Evolutionary conservation across 306 rosid species (phyloP).

Genomic region (Fragaria ananassa): DNA sequence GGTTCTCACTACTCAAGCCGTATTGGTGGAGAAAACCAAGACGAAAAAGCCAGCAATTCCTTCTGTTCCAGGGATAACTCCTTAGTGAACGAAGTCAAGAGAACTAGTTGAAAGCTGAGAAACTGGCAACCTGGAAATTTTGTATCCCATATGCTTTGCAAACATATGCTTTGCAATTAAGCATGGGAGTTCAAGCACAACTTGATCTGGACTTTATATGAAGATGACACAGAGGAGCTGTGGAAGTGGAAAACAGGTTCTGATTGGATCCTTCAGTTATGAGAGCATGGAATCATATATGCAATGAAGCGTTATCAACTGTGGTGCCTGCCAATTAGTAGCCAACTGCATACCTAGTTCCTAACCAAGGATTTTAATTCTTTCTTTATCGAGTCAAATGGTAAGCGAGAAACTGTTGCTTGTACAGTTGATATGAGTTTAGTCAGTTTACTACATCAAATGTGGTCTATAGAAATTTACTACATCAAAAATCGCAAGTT

Average conservation of each 20-base stretch:
- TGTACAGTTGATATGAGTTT: neutral
- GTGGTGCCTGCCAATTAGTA: neutral
- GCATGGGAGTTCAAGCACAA: neutral
- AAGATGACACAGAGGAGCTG: neutral
- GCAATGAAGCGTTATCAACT: neutral
- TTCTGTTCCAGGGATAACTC: slow-evolving; percentile 66
- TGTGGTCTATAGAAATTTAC: neutral
- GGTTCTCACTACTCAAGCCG: slow-evolving; percentile 80
- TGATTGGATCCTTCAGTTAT: neutral
- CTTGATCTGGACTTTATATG: slow-evolving; percentile 15
- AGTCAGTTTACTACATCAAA: neutral
- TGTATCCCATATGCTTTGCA: neutral
- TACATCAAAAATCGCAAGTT: too few relatives aligned
- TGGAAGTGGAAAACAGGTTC: neutral
- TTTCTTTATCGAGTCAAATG: neutral
- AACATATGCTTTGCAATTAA: neutral
- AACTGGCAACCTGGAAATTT: neutral
- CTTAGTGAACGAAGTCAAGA: slow-evolving; percentile 24
- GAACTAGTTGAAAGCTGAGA: slow-evolving; percentile 9
- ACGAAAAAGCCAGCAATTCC: slow-evolving; percentile 61
- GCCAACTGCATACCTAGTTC: neutral
- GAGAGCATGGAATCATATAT: neutral
- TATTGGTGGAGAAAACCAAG: slow-evolving; percentile 71
- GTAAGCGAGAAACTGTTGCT: neutral
- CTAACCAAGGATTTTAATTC: neutral